A percentile compares a stretch with the other conserved stretches of the same genome.
Evolutionary conservation across 805 yeast species (phyloP).

Genomic region (Pachysolen tannophilus): DNA sequence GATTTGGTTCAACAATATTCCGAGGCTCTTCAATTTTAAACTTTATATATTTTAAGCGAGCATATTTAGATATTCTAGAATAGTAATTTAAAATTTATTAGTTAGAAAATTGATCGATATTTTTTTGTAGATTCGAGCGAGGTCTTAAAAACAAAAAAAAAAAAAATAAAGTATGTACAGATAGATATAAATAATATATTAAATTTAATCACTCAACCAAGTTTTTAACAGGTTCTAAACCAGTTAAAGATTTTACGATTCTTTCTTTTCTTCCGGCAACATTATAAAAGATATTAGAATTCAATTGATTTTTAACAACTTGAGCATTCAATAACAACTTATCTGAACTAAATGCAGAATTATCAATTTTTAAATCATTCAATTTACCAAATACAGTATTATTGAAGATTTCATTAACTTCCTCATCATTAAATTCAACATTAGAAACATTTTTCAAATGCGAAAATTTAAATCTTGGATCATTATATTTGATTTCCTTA

Average conservation of each 20-base stretch:
- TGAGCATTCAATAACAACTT: constrained; percentile 11
- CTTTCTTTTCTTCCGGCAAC: constrained; percentile 7
- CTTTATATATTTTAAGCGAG: too few species aligned
- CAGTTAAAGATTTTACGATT: constrained; percentile 8
- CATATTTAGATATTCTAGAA: too few species aligned
- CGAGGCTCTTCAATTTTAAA: constrained; percentile 29
- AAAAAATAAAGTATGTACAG: too few species aligned
- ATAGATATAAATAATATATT: too few species aligned
- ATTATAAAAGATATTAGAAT: constrained; percentile 7
- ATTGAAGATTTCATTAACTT: constrained; percentile 6
- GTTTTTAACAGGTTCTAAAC: constrained; percentile 6
- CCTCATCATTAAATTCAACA: constrained; percentile 6
- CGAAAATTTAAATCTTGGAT: too few species aligned
- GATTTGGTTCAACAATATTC: constrained; percentile 32
- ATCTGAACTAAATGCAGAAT: constrained; percentile 1
- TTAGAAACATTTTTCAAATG: constrained; percentile 6
- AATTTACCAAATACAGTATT: constrained; percentile 9
- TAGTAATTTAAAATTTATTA: too few species aligned
- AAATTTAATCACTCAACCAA: neutral
- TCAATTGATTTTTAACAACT: constrained; percentile 10
- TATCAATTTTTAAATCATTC: constrained; percentile 6
- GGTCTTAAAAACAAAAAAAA: too few species aligned
- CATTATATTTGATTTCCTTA: neutral
- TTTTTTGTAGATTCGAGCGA: too few species aligned
- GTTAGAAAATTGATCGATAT: too few species aligned